These are phyloP conservation scores for Exobasidium cylindrosporum DNA, from an alignment of 1,284 basidiomycete species.

Conservation along the genomic window DNA sequence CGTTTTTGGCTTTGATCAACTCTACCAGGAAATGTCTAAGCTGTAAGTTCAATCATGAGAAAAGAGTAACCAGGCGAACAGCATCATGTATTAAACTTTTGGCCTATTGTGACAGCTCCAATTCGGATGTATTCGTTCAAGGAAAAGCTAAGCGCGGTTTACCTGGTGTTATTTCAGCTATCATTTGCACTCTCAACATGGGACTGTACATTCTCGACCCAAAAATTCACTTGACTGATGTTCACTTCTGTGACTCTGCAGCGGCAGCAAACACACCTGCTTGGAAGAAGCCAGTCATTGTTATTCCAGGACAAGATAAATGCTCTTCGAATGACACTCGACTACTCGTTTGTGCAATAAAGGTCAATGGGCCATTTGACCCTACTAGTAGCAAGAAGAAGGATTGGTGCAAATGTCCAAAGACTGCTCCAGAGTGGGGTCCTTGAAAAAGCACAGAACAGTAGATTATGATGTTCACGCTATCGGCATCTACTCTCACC, in stretches of 20 bases:
- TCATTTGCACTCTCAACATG: neutral
- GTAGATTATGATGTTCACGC: no score
- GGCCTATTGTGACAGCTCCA: neutral
- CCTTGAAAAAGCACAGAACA: no score
- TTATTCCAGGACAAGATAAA: neutral
- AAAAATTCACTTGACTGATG: neutral
- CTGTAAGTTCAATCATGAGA: no score
- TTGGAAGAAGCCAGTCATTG: neutral
- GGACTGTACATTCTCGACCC: neutral
- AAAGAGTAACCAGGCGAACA: no score
- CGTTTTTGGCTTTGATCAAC: neutral
- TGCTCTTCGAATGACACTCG: neutral
- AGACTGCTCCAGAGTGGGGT: neutral
- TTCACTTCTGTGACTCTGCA: neutral
- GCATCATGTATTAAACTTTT: no score
- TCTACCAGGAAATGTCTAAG: neutral
- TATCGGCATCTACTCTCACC: no score
- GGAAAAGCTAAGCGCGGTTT: neutral
- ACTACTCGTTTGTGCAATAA: neutral
- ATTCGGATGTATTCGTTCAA: neutral
- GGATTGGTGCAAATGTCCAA: neutral
- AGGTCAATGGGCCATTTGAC: neutral
- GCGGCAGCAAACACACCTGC: neutral
- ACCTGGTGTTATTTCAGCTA: neutral
- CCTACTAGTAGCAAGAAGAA: no score